Base-by-base conservation (phyloP, 768 basidiomycete genomes). In the Kwoniella shandongensis region DNA sequence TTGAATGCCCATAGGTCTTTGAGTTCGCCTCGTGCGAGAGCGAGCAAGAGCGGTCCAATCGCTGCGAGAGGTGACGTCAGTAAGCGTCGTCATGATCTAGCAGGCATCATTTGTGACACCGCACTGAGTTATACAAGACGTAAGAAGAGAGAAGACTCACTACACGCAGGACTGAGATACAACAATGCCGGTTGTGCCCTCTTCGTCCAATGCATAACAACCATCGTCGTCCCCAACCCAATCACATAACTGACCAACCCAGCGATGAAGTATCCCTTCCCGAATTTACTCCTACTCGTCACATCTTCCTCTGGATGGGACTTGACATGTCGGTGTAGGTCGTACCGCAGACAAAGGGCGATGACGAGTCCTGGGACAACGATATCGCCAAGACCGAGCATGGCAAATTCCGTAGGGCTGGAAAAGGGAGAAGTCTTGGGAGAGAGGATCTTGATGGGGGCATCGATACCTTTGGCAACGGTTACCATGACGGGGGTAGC, bases 351-450 rank as follows among this genome's bases (percentile, higher is more conserved):
- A 3, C 87, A 90, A 13, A 91, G 82, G 17, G 89, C 86, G 48
- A 96, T 79, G 76, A 97, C 88, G 26, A 80, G 60, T 4, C 79
- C 76, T 18, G 75, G 73, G 18, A 76, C 62, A 40, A 74, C 71
- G 32, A 94, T 84, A 73, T 96, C 93, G 23, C 93, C 93, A 1
- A 98, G 80, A 1, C 94, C 94, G 27, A 98, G 85, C 86, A 97
- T 87, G 27, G 90, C 87, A 73, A 83, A 88, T 3, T 89, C 90
- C 26, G 81, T 75, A 3, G 75, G 80, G 4, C 77, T 72, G 23
- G 42, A 20, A 4, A 62, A 44, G 44, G 63, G 35, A n/a, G 59
- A 63, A 3, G 62, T 39, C 17, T 61, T 55, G 12, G 70, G 66
- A 17, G 71, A 66, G 35, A 93, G 80, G 29, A 98, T 81, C 78